Base-by-base conservation (phyloP, 257 asterid genomes). In the Knoxia roxburghii region DNA sequence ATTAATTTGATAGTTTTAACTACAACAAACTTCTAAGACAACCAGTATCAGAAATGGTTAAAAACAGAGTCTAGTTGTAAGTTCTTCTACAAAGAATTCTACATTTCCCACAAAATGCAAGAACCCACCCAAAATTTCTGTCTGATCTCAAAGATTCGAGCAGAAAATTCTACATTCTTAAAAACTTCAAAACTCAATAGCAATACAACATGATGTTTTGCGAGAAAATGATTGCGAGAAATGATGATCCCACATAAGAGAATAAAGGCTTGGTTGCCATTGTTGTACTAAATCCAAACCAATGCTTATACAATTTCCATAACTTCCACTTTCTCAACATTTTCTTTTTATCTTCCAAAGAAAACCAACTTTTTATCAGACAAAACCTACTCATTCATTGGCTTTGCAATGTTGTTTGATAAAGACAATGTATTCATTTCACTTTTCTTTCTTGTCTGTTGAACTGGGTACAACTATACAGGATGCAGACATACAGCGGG, bases 61-160 rank as follows among this genome's bases (percentile, higher is more conserved):
- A 59, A 59, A 20, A 39, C 15, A 18, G 46, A 59, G 64, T 59
- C 46, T 59, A 7, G 15, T 21, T 48, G 7, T 48, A 21, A 29
- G 3, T 41, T 27, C 54, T 39, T 9, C 15, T 23, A n/a, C 54
- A 51, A 37, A 61, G 15, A 37, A 3, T 48, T 49, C 18, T 15
- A 15, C 52, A 29, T 49, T 58, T 58, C 15, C 45, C 13, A 37
- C 50, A 61, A n/a, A 48, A 24, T 29, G 37, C 23, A 15, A 53
- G 59, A 63, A 63, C 30, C 50, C 56, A 63, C 75, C 41, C 49
- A 40, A 62, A 49, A 41, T 41, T 41, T 21, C 24, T 18, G 30
- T 5, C 33, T n/a, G 29, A 17, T 20, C 7, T 33, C 29, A 30
- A 48, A 39, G n/a, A n/a, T n/a, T n/a, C n/a, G n/a, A n/a, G n/a